Conservation (phyloP, 2,329 filamentous ascomycete genomes). For the Plectosphaerella cucumerina region DNA sequence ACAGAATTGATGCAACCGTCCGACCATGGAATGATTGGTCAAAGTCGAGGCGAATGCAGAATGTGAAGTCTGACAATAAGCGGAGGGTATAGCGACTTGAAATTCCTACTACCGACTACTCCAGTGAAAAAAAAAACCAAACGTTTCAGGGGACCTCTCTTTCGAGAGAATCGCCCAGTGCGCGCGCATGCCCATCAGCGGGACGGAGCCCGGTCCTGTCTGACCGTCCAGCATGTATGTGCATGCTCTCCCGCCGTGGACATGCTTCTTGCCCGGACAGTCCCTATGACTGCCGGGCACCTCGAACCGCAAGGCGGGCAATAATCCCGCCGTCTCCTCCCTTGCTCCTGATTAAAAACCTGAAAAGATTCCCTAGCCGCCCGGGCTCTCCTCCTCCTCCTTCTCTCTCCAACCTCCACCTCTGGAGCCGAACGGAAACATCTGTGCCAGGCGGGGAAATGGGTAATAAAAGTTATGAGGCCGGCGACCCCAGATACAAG, state of each 20-base stretch:
- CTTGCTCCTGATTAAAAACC: slow-evolving; percentile 9
- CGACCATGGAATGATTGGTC: no score
- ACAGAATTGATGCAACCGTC: no score
- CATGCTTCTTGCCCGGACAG: no score
- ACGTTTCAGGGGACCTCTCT: no score
- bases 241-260: no score
- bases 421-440: slow-evolving; percentile 6
- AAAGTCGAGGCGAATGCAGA: not conserved
- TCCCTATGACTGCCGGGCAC: no score
- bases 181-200: no score
- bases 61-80: no score
- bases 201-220: no score
- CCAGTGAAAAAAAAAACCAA: not conserved
- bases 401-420: slow-evolving; percentile 15
- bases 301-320: no score
- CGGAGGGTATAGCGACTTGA: not conserved
- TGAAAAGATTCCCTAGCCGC: slow-evolving; percentile 26
- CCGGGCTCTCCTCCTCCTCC: slow-evolving; percentile 31
- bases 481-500: slow-evolving; percentile 12
- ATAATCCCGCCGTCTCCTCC: not conserved
- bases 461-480: not conserved
- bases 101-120: not conserved
- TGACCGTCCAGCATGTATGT: no score
- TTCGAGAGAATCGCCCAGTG: no score
- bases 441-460: not conserved